These are phyloP conservation scores for Tagetes erecta DNA, from an alignment of 129 eudicot genomes.

Conservation along the genomic window DNA sequence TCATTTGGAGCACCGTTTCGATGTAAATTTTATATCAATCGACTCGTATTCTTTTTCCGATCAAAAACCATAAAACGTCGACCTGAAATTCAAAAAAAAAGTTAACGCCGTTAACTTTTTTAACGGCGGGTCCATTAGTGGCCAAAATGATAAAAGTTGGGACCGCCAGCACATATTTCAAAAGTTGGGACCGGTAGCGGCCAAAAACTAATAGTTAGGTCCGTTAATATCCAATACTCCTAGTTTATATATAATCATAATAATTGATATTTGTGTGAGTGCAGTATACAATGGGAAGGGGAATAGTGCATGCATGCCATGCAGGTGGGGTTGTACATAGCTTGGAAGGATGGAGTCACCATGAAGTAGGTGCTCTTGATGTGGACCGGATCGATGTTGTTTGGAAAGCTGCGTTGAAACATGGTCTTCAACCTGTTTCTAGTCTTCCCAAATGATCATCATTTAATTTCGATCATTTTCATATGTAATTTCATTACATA, in stretches of 20 bases:
- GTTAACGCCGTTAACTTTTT: too few species aligned
- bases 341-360: constrained; percentile 94
- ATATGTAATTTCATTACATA: constrained; percentile 18
- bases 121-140: too few species aligned
- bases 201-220: too few species aligned
- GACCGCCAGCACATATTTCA: too few species aligned
- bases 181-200: too few species aligned
- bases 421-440: constrained; percentile 72
- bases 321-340: constrained; percentile 93
- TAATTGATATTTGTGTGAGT: neutral
- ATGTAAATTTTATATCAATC: too few species aligned
- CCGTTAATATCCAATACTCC: too few species aligned
- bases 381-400: constrained; percentile 83
- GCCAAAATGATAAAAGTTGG: too few species aligned
- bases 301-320: constrained; percentile 97
- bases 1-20: too few species aligned
- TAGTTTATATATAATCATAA: neutral
- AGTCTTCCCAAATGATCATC: constrained; percentile 31
- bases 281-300: constrained; percentile 95
- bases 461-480: constrained; percentile 4
- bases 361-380: constrained; percentile 98
- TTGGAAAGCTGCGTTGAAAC: constrained; percentile 90
- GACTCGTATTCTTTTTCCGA: too few species aligned
- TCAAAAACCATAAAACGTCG: too few species aligned
- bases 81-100: too few species aligned